Evolutionary conservation across 805 yeast species (phyloP), one percentile per base, ranked within the genome.

Genomic region (Komagataella phaffii): DNA sequence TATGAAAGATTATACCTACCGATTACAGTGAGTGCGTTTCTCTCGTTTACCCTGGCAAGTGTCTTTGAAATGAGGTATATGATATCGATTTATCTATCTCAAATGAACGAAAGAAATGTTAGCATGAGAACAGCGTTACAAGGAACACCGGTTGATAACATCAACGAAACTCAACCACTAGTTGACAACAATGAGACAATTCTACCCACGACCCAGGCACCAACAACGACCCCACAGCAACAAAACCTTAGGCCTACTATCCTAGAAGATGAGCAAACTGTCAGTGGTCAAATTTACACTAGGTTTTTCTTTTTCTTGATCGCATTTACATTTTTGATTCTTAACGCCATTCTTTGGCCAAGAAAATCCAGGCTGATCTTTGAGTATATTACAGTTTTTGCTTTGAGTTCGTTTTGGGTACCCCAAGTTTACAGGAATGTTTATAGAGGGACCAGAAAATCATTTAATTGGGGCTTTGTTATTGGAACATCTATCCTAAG

Each of bases 371-470:
- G 96, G 52, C 64, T 63, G 24, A 57, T 70, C 1, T 77, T 82
- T 59, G 96, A 88, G 61, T 79, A 76, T 52, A 50, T 75, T 3
- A 66, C 76, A 1, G 62, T 83, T 7, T 54, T 80, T 1, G 49
- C 73, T 1, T 58, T 83, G 24, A 85, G 81, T 62, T 85, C 95
- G 1, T 83, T 77, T 57, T 89, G 96, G 96, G 57, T 86, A 14
- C 96, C 97, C 1, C 98, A 90, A 64, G 83, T 87, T 46, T 81
- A 81, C 58, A 73, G 96, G 62, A 88, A 88, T 61, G 77, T 82
- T 2, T 63, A 81, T 24, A 74, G 87, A 50, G 91, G 90, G 18
- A 73, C 81, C 52, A 73, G 88, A 52, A 72, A 77, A 52, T 79
- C 85, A 3, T 79, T 88, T 55, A 66, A 74, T 44, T 86, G 95